Conservation (phyloP, 805 yeast species). For the Candida easanensis region DNA sequence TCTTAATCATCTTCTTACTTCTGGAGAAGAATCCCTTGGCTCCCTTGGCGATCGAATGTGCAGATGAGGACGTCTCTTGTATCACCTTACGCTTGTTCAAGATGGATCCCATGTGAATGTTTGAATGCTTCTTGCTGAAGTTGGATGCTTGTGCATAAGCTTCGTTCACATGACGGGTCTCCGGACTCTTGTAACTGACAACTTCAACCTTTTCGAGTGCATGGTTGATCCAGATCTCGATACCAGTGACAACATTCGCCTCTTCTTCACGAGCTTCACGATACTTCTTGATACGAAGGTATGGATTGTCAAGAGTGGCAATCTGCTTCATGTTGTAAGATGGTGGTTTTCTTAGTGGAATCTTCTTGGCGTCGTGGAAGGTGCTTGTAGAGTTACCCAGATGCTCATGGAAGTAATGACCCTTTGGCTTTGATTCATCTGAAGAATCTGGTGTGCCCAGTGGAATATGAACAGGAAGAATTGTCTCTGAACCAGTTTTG, state of each 20-base stretch:
- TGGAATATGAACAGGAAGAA: constrained; percentile 26
- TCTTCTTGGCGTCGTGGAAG: neutral
- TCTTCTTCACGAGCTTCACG: constrained; percentile 43
- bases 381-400: constrained; percentile 1
- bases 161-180: constrained; percentile 46
- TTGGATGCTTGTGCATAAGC: constrained; percentile 59
- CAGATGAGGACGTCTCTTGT: constrained; percentile 46
- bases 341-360: constrained; percentile 7
- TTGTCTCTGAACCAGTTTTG: constrained; percentile 23
- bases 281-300: constrained; percentile 39
- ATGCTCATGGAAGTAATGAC: constrained; percentile 15
- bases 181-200: constrained; percentile 25
- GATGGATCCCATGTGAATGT: constrained; percentile 43
- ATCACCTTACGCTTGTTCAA: constrained; percentile 48
- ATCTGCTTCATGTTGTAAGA: constrained; percentile 39
- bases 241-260: constrained; percentile 49
- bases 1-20: constrained; percentile 50
- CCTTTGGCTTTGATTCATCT: neutral
- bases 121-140: constrained; percentile 31
- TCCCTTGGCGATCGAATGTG: constrained; percentile 51
- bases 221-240: constrained; percentile 50
- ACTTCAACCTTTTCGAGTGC: constrained; percentile 32
- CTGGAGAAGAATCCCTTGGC: constrained; percentile 55
- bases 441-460: constrained; percentile 17
- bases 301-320: constrained; percentile 38